Evolutionary conservation across 2,329 filamentous ascomycete genomes (phyloP).

Genomic region (Ophiostoma perfectum): DNA sequence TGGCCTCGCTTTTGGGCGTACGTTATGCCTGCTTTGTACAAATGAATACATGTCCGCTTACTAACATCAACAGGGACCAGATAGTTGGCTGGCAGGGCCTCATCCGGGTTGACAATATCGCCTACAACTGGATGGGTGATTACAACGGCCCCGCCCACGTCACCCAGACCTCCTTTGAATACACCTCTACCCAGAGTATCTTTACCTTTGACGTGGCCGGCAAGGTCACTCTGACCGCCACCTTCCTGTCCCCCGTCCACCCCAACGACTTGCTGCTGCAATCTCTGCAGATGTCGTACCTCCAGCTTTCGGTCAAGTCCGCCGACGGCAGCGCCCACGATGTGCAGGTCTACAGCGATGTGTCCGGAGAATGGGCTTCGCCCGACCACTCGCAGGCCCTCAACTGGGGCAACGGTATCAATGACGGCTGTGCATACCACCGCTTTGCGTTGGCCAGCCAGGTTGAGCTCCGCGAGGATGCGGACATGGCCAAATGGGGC

Average conservation of each 20-base stretch:
- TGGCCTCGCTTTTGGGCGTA: conserved; percentile 68
- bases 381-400: conserved; percentile 53
- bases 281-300: conserved; percentile 65
- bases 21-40: conserved; percentile 28
- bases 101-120: conserved; percentile 59
- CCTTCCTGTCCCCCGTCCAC: conserved; percentile 65
- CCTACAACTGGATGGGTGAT: conserved; percentile 64
- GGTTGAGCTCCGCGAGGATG: conserved; percentile 59
- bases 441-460: conserved; percentile 57
- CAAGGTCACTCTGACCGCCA: conserved; percentile 59
- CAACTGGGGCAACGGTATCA: conserved; percentile 56
- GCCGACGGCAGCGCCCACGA: conserved; percentile 57
- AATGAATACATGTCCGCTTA: background rate
- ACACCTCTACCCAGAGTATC: conserved; percentile 66
- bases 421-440: conserved; percentile 56
- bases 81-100: conserved; percentile 62
- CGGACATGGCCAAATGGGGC: conserved; percentile 75
- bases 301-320: conserved; percentile 58
- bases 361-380: conserved; percentile 68
- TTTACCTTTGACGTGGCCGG: conserved; percentile 62
- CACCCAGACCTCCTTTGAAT: conserved; percentile 59
- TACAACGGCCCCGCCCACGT: conserved; percentile 45
- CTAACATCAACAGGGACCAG: conserved; percentile 40
- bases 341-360: conserved; percentile 67
- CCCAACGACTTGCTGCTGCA: conserved; percentile 61